Conservation (phyloP, 345 rosid species). For the Eucalyptus polyanthemos region DNA sequence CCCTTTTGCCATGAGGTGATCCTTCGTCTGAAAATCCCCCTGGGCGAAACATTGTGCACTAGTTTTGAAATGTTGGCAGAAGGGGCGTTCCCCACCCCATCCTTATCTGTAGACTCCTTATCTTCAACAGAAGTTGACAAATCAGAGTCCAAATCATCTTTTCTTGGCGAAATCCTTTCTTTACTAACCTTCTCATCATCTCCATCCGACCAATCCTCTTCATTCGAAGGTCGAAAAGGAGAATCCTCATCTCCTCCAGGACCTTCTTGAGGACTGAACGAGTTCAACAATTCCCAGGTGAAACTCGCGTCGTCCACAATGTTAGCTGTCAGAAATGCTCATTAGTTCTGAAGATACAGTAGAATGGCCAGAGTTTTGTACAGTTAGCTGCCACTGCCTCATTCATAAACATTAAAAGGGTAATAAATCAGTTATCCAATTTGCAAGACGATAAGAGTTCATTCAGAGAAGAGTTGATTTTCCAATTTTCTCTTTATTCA, state of each 20-base stretch:
- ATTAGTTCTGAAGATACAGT: neutral
- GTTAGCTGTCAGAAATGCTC: too few relatives aligned
- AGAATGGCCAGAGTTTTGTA: neutral
- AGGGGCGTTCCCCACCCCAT: neutral
- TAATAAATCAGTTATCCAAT: neutral
- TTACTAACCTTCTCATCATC: too few relatives aligned
- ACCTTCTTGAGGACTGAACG: too few relatives aligned
- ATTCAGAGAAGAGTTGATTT: neutral
- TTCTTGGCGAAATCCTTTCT: too few relatives aligned
- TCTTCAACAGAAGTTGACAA: neutral
- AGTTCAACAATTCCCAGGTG: too few relatives aligned
- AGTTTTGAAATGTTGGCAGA: neutral
- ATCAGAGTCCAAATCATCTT: neutral
- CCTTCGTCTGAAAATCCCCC: neutral
- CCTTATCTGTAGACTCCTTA: neutral
- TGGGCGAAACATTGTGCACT: neutral
- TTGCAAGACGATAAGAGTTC: neutral
- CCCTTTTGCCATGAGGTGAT: constrained; percentile 21
- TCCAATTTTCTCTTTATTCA: neutral
- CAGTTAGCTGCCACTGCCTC: neutral
- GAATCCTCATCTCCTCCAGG: too few relatives aligned
- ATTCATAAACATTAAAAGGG: neutral
- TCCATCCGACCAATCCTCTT: too few relatives aligned
- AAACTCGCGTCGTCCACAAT: too few relatives aligned
- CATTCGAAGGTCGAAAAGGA: too few relatives aligned